A percentile compares a stretch with the other conserved stretches of the same genome.
phyloP scores from a whole-genome alignment of 1,284 basidiomycete genomes.

The Mycosarcoma maydis region DNA sequence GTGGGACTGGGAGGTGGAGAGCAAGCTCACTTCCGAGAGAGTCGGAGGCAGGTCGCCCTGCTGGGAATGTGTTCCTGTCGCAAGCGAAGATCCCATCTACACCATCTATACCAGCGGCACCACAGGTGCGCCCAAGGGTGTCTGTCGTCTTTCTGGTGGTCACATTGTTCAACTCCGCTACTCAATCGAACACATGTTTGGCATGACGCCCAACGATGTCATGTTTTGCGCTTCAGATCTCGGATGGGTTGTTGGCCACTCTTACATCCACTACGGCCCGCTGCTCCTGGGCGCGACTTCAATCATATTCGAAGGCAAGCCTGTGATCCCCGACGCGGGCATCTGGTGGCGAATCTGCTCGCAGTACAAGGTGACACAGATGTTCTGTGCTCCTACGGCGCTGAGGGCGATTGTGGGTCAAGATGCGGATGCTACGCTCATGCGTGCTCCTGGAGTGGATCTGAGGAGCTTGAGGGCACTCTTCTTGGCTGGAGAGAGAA shows the following conservation, averaged over 20 bases:
- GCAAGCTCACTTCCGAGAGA: constrained; percentile 19
- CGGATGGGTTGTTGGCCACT: constrained; percentile 54
- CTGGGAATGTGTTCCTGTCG: constrained; percentile 53
- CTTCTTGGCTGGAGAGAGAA: constrained; percentile 62
- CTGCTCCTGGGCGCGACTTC: constrained; percentile 58
- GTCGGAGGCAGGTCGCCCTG: constrained; percentile 39
- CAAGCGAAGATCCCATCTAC: constrained; percentile 57
- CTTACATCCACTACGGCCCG: constrained; percentile 60
- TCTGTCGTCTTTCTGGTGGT: constrained; percentile 55
- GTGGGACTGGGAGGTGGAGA: constrained; percentile 58
- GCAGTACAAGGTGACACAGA: constrained; percentile 49
- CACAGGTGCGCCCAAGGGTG: constrained; percentile 62
- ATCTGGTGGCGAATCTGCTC: constrained; percentile 59
- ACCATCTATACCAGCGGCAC: constrained; percentile 58
- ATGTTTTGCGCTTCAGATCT: constrained; percentile 55
- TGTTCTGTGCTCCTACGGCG: constrained; percentile 60
- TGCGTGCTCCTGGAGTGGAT: constrained; percentile 52
- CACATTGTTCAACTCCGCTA: constrained; percentile 58
- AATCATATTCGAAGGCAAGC: constrained; percentile 64
- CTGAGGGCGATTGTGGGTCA: constrained; percentile 58
- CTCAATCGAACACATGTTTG: constrained; percentile 60
- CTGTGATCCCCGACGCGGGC: constrained; percentile 62
- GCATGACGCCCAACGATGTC: constrained; percentile 46
- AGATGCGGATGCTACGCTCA: constrained; percentile 54
- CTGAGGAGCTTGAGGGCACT: constrained; percentile 52